Percentiles rank a stretch among this genome's conserved stretches.
These are phyloP conservation scores for Annona squamosa DNA, from an alignment of 164 flowering plant species.

Conservation along the genomic window DNA sequence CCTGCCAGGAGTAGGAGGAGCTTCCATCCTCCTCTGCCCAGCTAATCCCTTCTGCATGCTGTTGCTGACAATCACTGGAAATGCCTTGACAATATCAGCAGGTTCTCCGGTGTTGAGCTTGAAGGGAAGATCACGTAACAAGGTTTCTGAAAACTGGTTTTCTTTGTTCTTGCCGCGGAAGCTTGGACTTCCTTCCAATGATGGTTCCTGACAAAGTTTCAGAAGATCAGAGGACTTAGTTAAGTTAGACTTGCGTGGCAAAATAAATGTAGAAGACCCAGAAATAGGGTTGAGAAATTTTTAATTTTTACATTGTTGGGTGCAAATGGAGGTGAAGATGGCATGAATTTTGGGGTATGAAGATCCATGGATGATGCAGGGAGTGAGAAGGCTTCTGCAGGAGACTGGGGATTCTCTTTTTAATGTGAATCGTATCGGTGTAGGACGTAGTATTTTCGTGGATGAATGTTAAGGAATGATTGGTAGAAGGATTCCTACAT, in stretches of 20 bases:
- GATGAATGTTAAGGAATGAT: background rate
- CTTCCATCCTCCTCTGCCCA: slow-evolving; percentile 41
- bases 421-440: background rate
- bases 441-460: background rate
- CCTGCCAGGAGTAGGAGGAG: slow-evolving; percentile 84
- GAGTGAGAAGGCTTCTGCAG: background rate
- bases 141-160: slow-evolving; percentile 52
- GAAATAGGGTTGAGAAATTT: background rate
- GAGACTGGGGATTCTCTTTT: background rate
- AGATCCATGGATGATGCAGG: slow-evolving; percentile 38
- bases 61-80: slow-evolving; percentile 35
- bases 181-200: slow-evolving; percentile 30
- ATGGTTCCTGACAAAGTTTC: slow-evolving; percentile 28
- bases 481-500: background rate
- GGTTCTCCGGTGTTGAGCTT: slow-evolving; percentile 76
- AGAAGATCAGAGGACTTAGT: background rate
- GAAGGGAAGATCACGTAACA: slow-evolving; percentile 61
- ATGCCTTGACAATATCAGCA: slow-evolving; percentile 69
- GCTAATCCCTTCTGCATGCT: slow-evolving; percentile 41
- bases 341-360: slow-evolving; percentile 32
- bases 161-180: slow-evolving; percentile 27
- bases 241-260: background rate
- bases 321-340: slow-evolving; percentile 29
- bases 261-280: background rate
- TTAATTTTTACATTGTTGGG: slow-evolving; percentile 23